Conservation (phyloP, 345 rosid species). For the Microcos paniculata region DNA sequence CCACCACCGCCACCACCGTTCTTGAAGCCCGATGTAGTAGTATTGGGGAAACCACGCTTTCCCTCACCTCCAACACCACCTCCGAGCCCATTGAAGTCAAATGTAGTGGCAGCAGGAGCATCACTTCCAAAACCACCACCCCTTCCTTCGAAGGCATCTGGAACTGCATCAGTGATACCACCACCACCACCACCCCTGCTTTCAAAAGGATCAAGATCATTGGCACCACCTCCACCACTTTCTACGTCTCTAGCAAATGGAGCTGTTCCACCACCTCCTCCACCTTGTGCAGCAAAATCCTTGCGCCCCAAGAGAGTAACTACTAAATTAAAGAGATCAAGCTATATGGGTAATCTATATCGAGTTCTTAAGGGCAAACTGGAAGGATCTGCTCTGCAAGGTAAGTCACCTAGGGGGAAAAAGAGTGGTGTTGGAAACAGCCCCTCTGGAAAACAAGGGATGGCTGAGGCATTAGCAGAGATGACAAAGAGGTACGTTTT, state of each 20-base stretch:
- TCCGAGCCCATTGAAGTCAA: not conserved
- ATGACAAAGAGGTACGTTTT: slow-evolving; percentile 71
- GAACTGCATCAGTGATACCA: slow-evolving; percentile 32
- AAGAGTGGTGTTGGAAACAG: slow-evolving; percentile 28
- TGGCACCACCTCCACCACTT: slow-evolving; percentile 40
- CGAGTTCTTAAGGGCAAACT: slow-evolving; percentile 74
- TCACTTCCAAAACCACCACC: slow-evolving; percentile 47
- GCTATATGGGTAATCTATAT: slow-evolving; percentile 68
- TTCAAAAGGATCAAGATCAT: slow-evolving; percentile 26
- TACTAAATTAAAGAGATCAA: slow-evolving; percentile 81
- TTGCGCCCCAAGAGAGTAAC: slow-evolving; percentile 67
- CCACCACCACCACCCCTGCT: slow-evolving; percentile 34
- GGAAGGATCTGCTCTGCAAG: slow-evolving; percentile 55
- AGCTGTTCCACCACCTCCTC: slow-evolving; percentile 67
- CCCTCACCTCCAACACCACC: slow-evolving; percentile 28
- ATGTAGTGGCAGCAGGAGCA: slow-evolving; percentile 1
- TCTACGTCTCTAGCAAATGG: slow-evolving; percentile 36
- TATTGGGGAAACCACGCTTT: slow-evolving; percentile 9
- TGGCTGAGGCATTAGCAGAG: slow-evolving; percentile 98
- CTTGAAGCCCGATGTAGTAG: not conserved
- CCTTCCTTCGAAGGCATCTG: slow-evolving; percentile 28
- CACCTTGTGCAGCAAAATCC: slow-evolving; percentile 47
- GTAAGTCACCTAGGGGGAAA: slow-evolving; percentile 36
- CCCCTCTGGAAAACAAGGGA: slow-evolving; percentile 69
- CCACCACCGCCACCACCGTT: slow-evolving; percentile 13